Conservation (phyloP, 1,139 yeast genomes). For the Blastobotrys arbuscula region DNA sequence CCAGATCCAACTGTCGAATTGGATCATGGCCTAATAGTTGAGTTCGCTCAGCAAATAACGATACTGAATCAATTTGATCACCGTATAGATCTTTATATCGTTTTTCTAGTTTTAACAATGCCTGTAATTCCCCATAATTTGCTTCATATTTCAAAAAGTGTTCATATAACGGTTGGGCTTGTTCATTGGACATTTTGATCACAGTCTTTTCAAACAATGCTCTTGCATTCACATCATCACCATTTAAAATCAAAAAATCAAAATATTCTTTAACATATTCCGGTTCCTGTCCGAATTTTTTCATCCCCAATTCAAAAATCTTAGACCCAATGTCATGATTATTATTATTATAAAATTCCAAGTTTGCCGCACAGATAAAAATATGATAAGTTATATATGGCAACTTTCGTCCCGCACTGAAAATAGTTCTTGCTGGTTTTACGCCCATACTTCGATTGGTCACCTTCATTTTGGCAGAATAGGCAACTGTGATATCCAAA, state of each 20-base stretch:
- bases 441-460: constrained; percentile 37
- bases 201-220: constrained; percentile 70
- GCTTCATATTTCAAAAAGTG: constrained; percentile 51
- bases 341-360: constrained; percentile 63
- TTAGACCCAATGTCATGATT: constrained; percentile 66
- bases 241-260: constrained; percentile 61
- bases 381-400: constrained; percentile 69
- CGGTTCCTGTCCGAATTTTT: constrained; percentile 47
- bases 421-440: constrained; percentile 39
- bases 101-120: constrained; percentile 59
- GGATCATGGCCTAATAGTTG: constrained; percentile 41
- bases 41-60: constrained; percentile 37
- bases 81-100: constrained; percentile 66
- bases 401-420: constrained; percentile 65
- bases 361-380: constrained; percentile 73
- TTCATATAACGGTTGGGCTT: constrained; percentile 41
- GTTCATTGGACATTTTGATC: constrained; percentile 37
- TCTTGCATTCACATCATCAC: constrained; percentile 77
- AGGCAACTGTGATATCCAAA: constrained; percentile 32
- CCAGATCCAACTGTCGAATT: constrained; percentile 41
- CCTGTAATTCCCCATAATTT: constrained; percentile 58
- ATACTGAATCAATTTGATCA: constrained; percentile 31
- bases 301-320: constrained; percentile 76
- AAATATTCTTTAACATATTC: constrained; percentile 65
- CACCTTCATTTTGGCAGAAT: constrained; percentile 34